These are phyloP conservation scores for Inga leiocalycina DNA, from an alignment of 306 rosid genomes.

Conservation along the genomic window DNA sequence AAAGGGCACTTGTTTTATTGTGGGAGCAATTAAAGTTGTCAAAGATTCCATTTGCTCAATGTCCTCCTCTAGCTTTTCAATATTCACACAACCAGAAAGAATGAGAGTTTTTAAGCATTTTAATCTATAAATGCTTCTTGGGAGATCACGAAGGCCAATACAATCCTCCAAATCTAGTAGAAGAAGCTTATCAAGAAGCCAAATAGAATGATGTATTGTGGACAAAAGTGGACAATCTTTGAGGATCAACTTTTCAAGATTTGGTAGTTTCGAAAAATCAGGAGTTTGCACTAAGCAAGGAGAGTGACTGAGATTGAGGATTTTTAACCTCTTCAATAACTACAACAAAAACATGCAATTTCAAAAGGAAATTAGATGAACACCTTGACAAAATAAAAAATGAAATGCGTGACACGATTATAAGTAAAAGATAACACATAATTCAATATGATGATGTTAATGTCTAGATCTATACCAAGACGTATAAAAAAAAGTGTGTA, in stretches of 20 bases:
- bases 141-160: too few relatives aligned
- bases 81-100: background rate
- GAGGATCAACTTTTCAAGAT: background rate
- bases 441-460: too few relatives aligned
- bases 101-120: background rate
- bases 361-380: background rate
- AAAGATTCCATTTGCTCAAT: background rate
- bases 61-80: background rate
- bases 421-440: too few relatives aligned
- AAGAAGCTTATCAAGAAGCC: background rate
- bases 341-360: background rate
- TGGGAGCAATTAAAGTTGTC: background rate
- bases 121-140: background rate
- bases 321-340: background rate
- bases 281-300: background rate
- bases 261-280: background rate
- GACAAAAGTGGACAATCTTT: background rate
- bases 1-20: background rate
- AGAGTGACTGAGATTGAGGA: background rate
- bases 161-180: background rate
- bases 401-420: too few relatives aligned
- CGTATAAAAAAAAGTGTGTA: too few relatives aligned
- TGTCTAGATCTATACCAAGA: too few relatives aligned
- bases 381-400: too few relatives aligned
- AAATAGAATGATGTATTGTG: background rate